Evolutionary conservation across 805 yeast species (phyloP).

Genomic region (Candida sithepensis): DNA sequence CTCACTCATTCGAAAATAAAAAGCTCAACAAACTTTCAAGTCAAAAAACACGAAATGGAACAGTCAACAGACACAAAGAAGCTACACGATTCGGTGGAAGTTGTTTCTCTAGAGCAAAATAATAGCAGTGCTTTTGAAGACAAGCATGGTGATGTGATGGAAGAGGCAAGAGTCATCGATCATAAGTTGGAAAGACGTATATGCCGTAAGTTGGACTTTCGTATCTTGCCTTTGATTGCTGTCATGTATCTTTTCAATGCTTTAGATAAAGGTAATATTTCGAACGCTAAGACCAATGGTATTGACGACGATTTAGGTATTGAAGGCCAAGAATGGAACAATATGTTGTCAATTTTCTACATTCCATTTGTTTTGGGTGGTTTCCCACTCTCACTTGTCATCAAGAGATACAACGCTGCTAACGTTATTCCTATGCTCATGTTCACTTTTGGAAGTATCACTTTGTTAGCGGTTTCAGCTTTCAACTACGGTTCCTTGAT

Average conservation of each 20-base stretch:
- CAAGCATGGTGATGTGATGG: slow-evolving; percentile 1
- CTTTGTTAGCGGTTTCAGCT: slow-evolving; percentile 36
- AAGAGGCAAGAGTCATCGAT: slow-evolving; percentile 11
- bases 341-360: slow-evolving; percentile 42
- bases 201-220: slow-evolving; percentile 39
- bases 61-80: background rate
- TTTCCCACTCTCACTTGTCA: slow-evolving; percentile 39
- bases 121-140: slow-evolving; percentile 3
- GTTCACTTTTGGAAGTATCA: slow-evolving; percentile 42
- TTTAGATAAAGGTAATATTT: slow-evolving; percentile 46
- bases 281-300: slow-evolving; percentile 48
- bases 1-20: background rate
- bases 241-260: slow-evolving; percentile 46
- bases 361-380: slow-evolving; percentile 44
- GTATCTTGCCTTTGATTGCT: slow-evolving; percentile 43
- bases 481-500: slow-evolving; percentile 36
- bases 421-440: slow-evolving; percentile 41
- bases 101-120: slow-evolving; percentile 8
- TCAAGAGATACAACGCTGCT: slow-evolving; percentile 40
- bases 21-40: background rate
- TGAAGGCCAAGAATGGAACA: slow-evolving; percentile 40
- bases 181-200: slow-evolving; percentile 29
- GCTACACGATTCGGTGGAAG: slow-evolving; percentile 5
- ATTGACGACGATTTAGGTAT: slow-evolving; percentile 40
- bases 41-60: background rate